phyloP scores from a whole-genome alignment of 2,329 filamentous ascomycete genomes.

The Chaetomium sp. region DNA sequence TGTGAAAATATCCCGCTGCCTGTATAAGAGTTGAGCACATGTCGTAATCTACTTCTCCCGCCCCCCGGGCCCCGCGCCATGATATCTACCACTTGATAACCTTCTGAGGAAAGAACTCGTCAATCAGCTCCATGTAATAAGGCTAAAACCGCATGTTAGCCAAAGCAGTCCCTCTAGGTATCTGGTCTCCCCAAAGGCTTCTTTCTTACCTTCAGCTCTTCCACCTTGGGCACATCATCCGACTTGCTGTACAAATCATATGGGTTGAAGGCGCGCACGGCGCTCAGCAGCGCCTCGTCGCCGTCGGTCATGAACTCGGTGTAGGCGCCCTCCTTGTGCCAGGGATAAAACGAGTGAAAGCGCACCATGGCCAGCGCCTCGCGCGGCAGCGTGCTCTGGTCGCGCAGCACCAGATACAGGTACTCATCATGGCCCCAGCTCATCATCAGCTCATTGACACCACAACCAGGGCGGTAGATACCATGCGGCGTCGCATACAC shows the following conservation, averaged over 20 bases:
- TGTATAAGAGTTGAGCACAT: too few species aligned
- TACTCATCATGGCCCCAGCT: conserved; percentile 91
- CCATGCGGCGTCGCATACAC: conserved; percentile 76
- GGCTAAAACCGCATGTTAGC: conserved; percentile 46
- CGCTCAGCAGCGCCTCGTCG: conserved; percentile 76
- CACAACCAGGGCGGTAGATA: conserved; percentile 78
- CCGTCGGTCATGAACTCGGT: conserved; percentile 79
- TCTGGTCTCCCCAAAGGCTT: neutral
- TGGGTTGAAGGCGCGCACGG: conserved; percentile 84
- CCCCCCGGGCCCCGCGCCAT: neutral
- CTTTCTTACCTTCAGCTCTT: conserved; percentile 68
- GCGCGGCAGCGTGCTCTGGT: conserved; percentile 74
- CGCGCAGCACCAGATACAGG: conserved; percentile 82
- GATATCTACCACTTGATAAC: conserved; percentile 64
- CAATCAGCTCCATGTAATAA: conserved; percentile 73
- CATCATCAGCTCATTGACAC: conserved; percentile 84
- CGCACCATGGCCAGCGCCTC: conserved; percentile 91
- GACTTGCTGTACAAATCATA: conserved; percentile 94
- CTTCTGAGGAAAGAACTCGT: conserved; percentile 71
- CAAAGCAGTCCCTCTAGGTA: neutral
- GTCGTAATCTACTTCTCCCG: neutral
- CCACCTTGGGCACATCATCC: conserved; percentile 73
- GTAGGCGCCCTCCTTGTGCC: conserved; percentile 83
- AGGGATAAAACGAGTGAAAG: conserved; percentile 92
- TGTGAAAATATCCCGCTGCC: too few species aligned